phyloP scores from a whole-genome alignment of 1,139 yeast species.

The Debaryomycetaceae sp. region DNA sequence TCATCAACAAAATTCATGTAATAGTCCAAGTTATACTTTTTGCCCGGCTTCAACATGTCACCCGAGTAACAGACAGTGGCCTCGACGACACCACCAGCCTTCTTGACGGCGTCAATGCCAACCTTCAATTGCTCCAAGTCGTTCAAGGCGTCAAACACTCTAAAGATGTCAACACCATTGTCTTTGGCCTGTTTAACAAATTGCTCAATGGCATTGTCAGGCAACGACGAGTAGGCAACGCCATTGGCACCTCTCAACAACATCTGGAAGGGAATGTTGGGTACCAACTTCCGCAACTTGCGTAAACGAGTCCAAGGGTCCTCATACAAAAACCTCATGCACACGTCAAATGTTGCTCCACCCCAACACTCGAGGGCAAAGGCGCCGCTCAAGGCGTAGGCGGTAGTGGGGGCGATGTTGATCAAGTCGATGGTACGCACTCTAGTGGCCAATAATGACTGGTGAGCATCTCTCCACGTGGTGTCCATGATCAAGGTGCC shows the following conservation, averaged over 20 bases:
- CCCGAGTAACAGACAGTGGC: slow-evolving; percentile 98
- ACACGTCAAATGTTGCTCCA: slow-evolving; percentile 98
- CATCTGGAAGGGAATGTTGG: slow-evolving; percentile 99
- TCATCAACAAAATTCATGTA: slow-evolving; percentile 77
- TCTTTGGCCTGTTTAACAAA: slow-evolving; percentile 92
- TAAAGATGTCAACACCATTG: slow-evolving; percentile 93
- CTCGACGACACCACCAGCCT: slow-evolving; percentile 98
- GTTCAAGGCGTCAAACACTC: slow-evolving; percentile 96
- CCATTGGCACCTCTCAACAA: slow-evolving; percentile 98
- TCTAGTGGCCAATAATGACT: slow-evolving; percentile 95
- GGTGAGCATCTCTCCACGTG: slow-evolving; percentile 99
- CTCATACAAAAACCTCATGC: slow-evolving; percentile 97
- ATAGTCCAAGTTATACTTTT: slow-evolving; percentile 91
- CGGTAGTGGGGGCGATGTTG: slow-evolving; percentile 91
- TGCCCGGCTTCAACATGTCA: slow-evolving; percentile 92
- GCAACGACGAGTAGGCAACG: slow-evolving; percentile 94
- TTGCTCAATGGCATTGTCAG: slow-evolving; percentile 98
- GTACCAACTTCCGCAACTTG: slow-evolving; percentile 81
- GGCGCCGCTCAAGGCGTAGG: slow-evolving; percentile 84
- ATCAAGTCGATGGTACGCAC: slow-evolving; percentile 89
- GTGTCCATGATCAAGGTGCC: slow-evolving; percentile 96
- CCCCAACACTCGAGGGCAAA: slow-evolving; percentile 99
- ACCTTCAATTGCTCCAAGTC: slow-evolving; percentile 95
- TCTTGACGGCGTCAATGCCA: slow-evolving; percentile 96
- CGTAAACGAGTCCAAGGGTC: slow-evolving; percentile 98